Conservation (phyloP, 73 alveolate genomes). For the Tetrahymena thermophila region DNA sequence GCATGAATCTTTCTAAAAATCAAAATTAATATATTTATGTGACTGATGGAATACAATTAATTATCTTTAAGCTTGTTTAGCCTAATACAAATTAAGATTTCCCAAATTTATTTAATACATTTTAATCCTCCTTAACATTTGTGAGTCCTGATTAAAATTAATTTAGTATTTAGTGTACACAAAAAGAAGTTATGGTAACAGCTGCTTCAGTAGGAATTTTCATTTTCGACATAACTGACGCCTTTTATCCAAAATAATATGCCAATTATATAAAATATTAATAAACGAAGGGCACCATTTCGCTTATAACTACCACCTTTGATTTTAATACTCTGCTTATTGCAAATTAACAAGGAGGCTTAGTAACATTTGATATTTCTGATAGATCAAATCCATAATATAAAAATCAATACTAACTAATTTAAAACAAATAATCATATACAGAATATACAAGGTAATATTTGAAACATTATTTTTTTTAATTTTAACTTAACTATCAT, state of each 20-base stretch:
- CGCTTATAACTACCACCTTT: background rate
- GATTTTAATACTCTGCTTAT: background rate
- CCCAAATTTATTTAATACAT: background rate
- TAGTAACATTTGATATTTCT: background rate
- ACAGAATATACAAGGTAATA: background rate
- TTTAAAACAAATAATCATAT: too few relatives aligned
- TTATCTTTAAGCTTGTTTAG: background rate
- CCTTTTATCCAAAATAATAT: background rate
- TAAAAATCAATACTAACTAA: background rate
- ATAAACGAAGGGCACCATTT: background rate
- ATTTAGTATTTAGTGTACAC: background rate
- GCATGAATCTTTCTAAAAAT: background rate
- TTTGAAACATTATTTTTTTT: background rate
- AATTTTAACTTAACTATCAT: background rate
- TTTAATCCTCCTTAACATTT: background rate
- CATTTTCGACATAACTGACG: background rate
- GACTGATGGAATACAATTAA: background rate
- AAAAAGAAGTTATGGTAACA: background rate
- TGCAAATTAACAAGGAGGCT: background rate
- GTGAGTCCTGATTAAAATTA: background rate
- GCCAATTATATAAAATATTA: background rate
- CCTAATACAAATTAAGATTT: background rate
- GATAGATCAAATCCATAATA: background rate
- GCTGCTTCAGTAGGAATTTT: background rate
- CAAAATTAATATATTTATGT: background rate